A percentile compares a stretch with the other conserved stretches of the same genome.
Evolutionary conservation across 2,329 filamentous ascomycete genomes (phyloP).

Genomic region (Colletotrichum tropicicola): DNA sequence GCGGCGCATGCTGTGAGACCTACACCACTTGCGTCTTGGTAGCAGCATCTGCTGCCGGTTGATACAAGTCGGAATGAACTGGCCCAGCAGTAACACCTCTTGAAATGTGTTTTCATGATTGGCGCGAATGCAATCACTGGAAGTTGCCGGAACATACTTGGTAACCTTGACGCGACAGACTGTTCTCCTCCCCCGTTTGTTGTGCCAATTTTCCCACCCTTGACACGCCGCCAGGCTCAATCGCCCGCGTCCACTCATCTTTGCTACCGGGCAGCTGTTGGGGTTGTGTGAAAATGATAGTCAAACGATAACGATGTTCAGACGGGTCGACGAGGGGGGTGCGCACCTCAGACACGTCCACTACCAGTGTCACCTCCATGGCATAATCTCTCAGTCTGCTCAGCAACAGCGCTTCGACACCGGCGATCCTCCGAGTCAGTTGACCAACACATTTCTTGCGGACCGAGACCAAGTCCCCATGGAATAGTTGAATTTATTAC

Average conservation of each 20-base stretch:
- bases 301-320: too few relatives aligned
- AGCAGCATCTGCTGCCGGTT: neutral
- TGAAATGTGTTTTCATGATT: too few relatives aligned
- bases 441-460: neutral
- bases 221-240: too few relatives aligned
- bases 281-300: too few relatives aligned
- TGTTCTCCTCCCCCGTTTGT: too few relatives aligned
- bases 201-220: too few relatives aligned
- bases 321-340: constrained; percentile 7
- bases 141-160: too few relatives aligned
- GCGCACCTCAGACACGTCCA: neutral
- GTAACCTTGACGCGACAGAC: too few relatives aligned
- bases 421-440: constrained; percentile 1
- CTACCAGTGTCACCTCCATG: neutral
- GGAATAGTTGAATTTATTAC: neutral
- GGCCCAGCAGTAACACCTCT: too few relatives aligned
- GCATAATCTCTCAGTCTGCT: neutral
- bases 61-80: neutral
- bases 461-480: neutral
- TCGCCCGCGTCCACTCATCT: too few relatives aligned
- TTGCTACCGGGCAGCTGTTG: too few relatives aligned
- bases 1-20: constrained; percentile 7
- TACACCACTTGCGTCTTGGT: neutral
- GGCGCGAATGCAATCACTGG: too few relatives aligned
- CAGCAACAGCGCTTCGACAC: neutral